phyloP scores from a whole-genome alignment of 169 alveolate species.

The Plasmodium yoelii region DNA sequence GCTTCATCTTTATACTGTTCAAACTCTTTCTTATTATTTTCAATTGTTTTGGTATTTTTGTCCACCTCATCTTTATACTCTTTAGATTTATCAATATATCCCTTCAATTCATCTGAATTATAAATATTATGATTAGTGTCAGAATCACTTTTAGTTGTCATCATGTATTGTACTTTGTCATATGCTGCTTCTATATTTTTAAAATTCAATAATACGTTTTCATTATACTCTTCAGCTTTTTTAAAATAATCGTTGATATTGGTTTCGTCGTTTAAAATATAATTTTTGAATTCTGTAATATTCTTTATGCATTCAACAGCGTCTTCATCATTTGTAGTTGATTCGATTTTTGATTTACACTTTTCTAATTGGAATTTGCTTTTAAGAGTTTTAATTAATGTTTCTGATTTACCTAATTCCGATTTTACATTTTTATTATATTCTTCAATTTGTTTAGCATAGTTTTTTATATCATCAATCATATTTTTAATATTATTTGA shows the following conservation, averaged over 20 bases:
- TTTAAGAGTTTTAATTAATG: not conserved
- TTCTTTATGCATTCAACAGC: not conserved
- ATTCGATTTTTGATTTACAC: not conserved
- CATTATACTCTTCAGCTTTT: constrained; percentile 9
- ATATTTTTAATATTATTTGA: not conserved
- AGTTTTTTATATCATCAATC: not conserved
- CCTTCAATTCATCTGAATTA: no score
- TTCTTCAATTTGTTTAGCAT: not conserved
- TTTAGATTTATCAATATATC: no score
- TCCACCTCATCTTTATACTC: no score
- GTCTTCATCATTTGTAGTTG: not conserved
- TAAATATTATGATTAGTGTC: no score
- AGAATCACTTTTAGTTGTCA: no score
- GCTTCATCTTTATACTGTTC: not conserved
- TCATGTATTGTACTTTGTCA: not conserved
- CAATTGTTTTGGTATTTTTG: no score
- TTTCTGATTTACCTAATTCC: not conserved
- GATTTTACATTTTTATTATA: not conserved
- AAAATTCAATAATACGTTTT: not conserved
- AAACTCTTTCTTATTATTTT: no score
- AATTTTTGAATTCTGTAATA: not conserved
- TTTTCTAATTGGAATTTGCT: not conserved
- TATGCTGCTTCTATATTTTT: not conserved
- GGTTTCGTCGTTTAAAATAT: not conserved
- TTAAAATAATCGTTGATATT: not conserved